Conservation (phyloP, 495 filamentous ascomycete species). For the Lindgomyces ingoldianus region DNA sequence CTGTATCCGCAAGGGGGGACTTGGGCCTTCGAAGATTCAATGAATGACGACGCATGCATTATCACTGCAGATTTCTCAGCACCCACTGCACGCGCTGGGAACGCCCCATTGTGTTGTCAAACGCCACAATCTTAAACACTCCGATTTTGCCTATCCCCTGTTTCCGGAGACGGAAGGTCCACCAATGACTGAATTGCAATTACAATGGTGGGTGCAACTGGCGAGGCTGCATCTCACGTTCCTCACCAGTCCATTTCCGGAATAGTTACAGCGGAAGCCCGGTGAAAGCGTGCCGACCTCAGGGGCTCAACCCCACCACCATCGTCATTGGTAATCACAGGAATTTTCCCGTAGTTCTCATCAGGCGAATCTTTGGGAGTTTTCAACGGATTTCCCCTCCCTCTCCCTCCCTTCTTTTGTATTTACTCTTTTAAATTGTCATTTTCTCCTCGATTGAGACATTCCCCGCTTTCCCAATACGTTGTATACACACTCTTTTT, state of each 20-base stretch:
- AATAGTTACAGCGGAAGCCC: too few relatives aligned
- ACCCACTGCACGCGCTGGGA: not conserved
- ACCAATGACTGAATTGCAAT: too few relatives aligned
- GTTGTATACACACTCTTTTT: too few relatives aligned
- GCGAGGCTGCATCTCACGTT: too few relatives aligned
- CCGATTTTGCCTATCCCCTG: too few relatives aligned
- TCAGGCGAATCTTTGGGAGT: not conserved
- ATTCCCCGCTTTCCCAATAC: too few relatives aligned
- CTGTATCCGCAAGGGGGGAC: too few relatives aligned
- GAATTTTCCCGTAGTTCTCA: not conserved
- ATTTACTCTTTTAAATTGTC: not conserved
- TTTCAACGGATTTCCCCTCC: not conserved
- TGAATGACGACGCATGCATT: not conserved
- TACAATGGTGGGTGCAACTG: too few relatives aligned
- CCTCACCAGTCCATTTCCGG: too few relatives aligned
- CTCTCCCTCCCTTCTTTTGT: not conserved
- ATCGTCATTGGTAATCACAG: not conserved
- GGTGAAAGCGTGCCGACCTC: too few relatives aligned
- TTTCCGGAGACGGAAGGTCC: too few relatives aligned
- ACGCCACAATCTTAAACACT: not conserved
- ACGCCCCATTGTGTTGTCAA: not conserved
- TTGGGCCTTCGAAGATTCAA: not conserved
- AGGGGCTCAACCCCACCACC: not conserved
- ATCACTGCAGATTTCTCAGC: not conserved
- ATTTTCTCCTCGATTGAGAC: not conserved